These are phyloP conservation scores for Camellia granthamiana DNA, from an alignment of 148 eudicot genomes.

Conservation along the genomic window DNA sequence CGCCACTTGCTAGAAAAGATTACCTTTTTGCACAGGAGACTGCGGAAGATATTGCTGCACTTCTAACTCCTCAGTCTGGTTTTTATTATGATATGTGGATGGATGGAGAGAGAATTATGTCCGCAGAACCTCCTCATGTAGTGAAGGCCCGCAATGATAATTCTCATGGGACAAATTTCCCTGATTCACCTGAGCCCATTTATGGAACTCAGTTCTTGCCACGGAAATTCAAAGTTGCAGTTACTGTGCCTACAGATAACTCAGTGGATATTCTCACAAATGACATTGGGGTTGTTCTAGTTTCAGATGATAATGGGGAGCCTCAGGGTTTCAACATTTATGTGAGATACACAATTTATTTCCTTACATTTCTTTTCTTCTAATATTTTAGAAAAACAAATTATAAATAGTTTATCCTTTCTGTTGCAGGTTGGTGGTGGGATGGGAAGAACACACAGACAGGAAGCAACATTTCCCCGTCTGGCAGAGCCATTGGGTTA, in stretches of 20 bases:
- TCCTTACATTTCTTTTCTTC: background rate
- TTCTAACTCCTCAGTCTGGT: constrained; percentile 96
- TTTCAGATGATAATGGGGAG: constrained; percentile 81
- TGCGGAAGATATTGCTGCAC: constrained; percentile 93
- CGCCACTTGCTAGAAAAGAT: constrained; percentile 78
- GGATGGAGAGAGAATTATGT: constrained; percentile 89
- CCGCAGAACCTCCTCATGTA: constrained; percentile 96
- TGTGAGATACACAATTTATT: constrained; percentile 39
- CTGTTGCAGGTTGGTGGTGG: constrained; percentile 92
- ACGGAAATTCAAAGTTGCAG: constrained; percentile 94
- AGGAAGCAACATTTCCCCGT: constrained; percentile 86
- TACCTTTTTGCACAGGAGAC: constrained; percentile 84
- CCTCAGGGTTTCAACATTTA: constrained; percentile 92
- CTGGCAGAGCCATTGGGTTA: constrained; percentile 94
- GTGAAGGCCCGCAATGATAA: constrained; percentile 92
- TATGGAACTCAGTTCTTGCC: constrained; percentile 98
- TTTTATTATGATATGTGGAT: constrained; percentile 99
- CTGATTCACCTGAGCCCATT: constrained; percentile 94
- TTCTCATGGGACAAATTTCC: constrained; percentile 89
- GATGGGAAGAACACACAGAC: constrained; percentile 96
- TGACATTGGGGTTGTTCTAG: constrained; percentile 86
- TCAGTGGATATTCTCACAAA: constrained; percentile 91
- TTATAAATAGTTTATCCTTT: constrained; percentile 7
- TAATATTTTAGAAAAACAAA: background rate
- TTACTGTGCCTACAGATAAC: constrained; percentile 92